Conservation (phyloP, 371 early-diverging fungal genomes). For the Lichtheimia ornata region DNA sequence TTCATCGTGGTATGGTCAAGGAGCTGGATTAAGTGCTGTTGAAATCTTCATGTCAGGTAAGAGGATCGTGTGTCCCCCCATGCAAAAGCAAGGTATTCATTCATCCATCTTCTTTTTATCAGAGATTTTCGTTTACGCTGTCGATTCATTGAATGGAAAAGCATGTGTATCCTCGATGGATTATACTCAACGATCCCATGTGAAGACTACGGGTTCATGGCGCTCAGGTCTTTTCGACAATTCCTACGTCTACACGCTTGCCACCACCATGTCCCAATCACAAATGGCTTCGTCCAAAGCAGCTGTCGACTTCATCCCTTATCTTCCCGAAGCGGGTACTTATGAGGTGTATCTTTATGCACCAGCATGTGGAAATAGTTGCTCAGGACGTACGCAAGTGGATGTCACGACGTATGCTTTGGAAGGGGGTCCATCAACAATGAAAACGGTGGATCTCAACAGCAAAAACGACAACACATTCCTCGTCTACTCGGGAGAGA, state of each 20-base stretch:
- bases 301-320: constrained; percentile 53
- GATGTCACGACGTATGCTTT: constrained; percentile 32
- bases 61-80: background rate
- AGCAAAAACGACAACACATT: constrained; percentile 28
- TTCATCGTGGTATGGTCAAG: constrained; percentile 71
- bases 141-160: constrained; percentile 11
- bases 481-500: constrained; percentile 51
- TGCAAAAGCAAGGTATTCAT: background rate
- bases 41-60: constrained; percentile 70
- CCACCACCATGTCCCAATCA: constrained; percentile 21
- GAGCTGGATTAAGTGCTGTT: constrained; percentile 72
- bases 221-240: constrained; percentile 14
- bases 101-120: background rate
- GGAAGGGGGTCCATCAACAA: background rate
- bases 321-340: constrained; percentile 64
- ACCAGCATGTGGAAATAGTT: constrained; percentile 62
- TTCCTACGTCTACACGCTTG: constrained; percentile 26
- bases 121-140: constrained; percentile 32
- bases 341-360: constrained; percentile 64
- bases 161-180: constrained; percentile 12
- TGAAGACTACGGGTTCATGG: constrained; percentile 29
- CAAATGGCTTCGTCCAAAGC: constrained; percentile 28
- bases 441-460: constrained; percentile 15
- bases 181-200: constrained; percentile 13
- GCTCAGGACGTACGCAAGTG: constrained; percentile 47